Evolutionary conservation across 2,329 filamentous ascomycete species (phyloP).

Genomic region (Lasiodiplodia gonubiensis): DNA sequence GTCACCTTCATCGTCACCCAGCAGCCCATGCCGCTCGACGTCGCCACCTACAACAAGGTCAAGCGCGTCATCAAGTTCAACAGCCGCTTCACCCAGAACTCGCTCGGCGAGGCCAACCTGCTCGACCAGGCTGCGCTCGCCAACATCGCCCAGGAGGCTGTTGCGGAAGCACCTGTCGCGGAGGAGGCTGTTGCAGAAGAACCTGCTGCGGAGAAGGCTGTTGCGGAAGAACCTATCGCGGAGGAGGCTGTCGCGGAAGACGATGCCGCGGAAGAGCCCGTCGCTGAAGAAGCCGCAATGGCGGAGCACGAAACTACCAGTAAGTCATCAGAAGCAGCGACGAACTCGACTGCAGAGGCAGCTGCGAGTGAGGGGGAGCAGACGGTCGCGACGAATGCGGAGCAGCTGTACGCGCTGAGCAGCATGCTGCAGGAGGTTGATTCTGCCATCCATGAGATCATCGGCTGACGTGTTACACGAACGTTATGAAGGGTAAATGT

Average conservation of each 20-base stretch:
- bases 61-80: slow-evolving; percentile 64
- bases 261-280: too few relatives aligned
- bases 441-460: slow-evolving; percentile 15
- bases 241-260: too few relatives aligned
- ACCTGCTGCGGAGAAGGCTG: too few relatives aligned
- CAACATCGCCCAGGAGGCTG: background rate
- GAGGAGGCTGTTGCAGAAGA: too few relatives aligned
- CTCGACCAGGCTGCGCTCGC: slow-evolving; percentile 8
- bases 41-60: slow-evolving; percentile 57
- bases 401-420: slow-evolving; percentile 3
- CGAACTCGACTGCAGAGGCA: background rate
- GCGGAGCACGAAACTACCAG: too few relatives aligned
- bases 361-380: background rate
- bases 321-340: background rate
- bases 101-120: slow-evolving; percentile 55
- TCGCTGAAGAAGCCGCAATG: too few relatives aligned
- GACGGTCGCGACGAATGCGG: background rate
- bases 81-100: slow-evolving; percentile 60
- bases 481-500: background rate
- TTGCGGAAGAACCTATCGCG: too few relatives aligned
- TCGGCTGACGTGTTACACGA: background rate
- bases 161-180: too few relatives aligned
- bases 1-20: slow-evolving; percentile 61
- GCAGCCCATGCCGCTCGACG: slow-evolving; percentile 55
- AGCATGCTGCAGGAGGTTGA: slow-evolving; percentile 9